Base-by-base conservation (phyloP, 164 flowering plant species). In the Piper longum region DNA sequence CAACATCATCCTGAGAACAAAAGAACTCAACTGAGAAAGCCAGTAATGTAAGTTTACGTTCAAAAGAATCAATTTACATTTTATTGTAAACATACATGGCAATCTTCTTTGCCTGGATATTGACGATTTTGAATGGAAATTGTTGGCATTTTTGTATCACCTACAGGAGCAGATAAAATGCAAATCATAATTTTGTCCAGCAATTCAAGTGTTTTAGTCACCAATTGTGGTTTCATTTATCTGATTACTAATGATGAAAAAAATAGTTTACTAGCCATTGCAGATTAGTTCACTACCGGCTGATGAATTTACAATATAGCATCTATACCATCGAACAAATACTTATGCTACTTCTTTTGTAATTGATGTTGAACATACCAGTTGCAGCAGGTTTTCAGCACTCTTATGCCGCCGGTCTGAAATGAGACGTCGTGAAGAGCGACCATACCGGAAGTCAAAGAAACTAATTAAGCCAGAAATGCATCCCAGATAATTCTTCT, bases 401-500 rank as follows among this genome's bases (percentile, higher is more conserved):
- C 64, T 74, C 48, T 76, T 76, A 64, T 65, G 73, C 70, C 71
- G 80, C 61, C 71, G 79, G 68, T 87, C 89, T 26, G 81, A 60
- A 42, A 91, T 76, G 72, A 89, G 69, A 70, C 76, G 87, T 59
- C 69, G 82, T 52, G 80, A 72, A 5, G 80, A 52, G 36, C 83
- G 88, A 65, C 83, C 80, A 26, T 81, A 81, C 57, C 90, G 89
- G 67, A 85, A 85, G 67, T 87, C 86, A 67, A 91, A 83, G 52
- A 85, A 75, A 69, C 78, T 83, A 45, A 89, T 85, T 72, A 87
- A 72, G 40, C 96, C 83, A 79, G 79, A 75, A 76, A 91, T 83
- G 65, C 98, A 91, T 41, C 96, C 91, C 12, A 79, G 66, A 40
- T 82, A 87, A 63, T 73, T 77, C 67, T 76, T 83, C 57, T 79